These are phyloP conservation scores for Tribonema minus DNA, from an alignment of 108 stramenopile species.

Conservation along the genomic window DNA sequence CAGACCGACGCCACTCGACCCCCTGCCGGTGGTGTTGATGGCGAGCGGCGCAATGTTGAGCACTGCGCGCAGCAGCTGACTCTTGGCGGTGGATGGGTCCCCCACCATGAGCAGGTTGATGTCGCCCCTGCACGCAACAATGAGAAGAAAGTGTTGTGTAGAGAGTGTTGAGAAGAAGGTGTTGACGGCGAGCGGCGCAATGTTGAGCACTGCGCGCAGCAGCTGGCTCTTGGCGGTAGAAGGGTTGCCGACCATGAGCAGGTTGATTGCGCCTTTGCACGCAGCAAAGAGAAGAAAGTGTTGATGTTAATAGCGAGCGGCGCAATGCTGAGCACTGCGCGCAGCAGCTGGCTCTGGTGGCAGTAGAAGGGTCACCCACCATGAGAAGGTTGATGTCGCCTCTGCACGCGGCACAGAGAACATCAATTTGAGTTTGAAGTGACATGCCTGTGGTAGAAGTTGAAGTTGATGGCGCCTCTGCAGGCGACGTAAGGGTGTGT, in stretches of 20 bases:
- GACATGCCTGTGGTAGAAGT: no score
- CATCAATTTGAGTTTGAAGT: no score
- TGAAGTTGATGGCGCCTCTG: no score
- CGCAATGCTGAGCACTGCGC: conserved; percentile 87
- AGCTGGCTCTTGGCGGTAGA: conserved; percentile 98
- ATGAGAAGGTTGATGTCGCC: conserved; percentile 99
- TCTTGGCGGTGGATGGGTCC: conserved; percentile 98
- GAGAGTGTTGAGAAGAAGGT: not conserved
- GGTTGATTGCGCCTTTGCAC: conserved; percentile 98
- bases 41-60: conserved; percentile 93
- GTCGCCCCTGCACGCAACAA: conserved; percentile 73
- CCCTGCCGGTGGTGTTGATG: conserved; percentile 65
- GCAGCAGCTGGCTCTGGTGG: conserved; percentile 93
- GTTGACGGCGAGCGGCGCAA: conserved; percentile 82
- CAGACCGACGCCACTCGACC: conserved; percentile 96
- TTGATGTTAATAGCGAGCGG: conserved; percentile 77
- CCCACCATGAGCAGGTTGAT: conserved; percentile 99
- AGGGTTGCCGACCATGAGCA: conserved; percentile 99
- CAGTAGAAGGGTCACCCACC: conserved; percentile 98
- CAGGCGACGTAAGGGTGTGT: no score
- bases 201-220: conserved; percentile 83
- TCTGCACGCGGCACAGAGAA: no score
- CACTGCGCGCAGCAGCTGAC: conserved; percentile 87
- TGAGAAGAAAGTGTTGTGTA: conserved; percentile 64
- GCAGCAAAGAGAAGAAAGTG: no score